Base-by-base conservation (phyloP, 2,329 filamentous ascomycete species). In the Talaromyces sp. region DNA sequence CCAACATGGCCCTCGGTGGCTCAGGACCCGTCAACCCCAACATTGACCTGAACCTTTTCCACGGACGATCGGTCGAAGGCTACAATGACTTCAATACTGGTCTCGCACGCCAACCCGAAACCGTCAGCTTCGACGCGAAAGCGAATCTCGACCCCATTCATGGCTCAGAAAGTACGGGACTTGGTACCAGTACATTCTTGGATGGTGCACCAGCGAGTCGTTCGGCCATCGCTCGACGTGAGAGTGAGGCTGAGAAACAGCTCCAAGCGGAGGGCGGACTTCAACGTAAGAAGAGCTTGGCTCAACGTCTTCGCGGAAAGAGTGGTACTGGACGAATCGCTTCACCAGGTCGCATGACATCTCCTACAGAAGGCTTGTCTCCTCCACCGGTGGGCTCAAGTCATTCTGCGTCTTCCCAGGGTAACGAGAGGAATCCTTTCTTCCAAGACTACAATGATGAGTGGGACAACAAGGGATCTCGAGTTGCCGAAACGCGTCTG, bases 171-270 rank as follows among this genome's bases (percentile, higher is more conserved):
- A 87, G 85, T 3, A 78, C 90, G 56, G 94, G 94, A 9, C 77
- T 99, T 7, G 94, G 94, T 48, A 96, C 92, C 1, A 96, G 91
- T 30, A 99, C 94, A 2, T 97, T 97, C 79, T 76, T 99, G 19
- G 94, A 99, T 65, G 94, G 94, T 32, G 89, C 94, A 1, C 93
- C 94, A 13, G 94, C 92, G 24, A 89, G 92, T 24, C 86, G 86
- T 63, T 83, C 86, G 7, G 90, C 88, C 16, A 90, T 96, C 49
- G 84, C 90, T 69, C 86, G 88, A 55, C 85, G 85, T 45, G 84
- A 93, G 65, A 87, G 83, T 29, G 91, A 89, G 56, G 83, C 87
- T 41, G 81, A 82, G 52, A 62, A 68, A 24, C 68, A 76, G 49
- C 73, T 81, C 19, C 56, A 68, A 20, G 55, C 70, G 16, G 74